phyloP scores from a whole-genome alignment of 2,329 filamentous ascomycete species.

The Trichocomaceae sp. region DNA sequence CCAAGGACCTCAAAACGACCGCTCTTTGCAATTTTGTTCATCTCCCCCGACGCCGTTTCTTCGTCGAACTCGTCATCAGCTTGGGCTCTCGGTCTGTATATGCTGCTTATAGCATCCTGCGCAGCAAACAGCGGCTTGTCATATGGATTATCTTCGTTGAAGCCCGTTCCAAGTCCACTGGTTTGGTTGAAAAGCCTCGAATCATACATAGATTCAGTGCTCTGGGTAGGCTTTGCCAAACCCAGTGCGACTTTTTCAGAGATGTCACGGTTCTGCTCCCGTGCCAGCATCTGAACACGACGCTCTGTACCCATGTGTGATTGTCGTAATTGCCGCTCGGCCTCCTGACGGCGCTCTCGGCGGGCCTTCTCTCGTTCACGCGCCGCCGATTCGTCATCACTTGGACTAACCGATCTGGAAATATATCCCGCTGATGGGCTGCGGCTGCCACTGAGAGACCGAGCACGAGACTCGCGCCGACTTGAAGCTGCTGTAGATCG shows the following conservation, averaged over 20 bases:
- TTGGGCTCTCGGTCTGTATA: slow-evolving; percentile 73
- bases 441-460: slow-evolving; percentile 41
- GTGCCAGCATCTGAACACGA: slow-evolving; percentile 82
- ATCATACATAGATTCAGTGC: slow-evolving; percentile 93
- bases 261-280: slow-evolving; percentile 94
- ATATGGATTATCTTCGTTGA: slow-evolving; percentile 97
- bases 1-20: slow-evolving; percentile 86
- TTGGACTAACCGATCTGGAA: slow-evolving; percentile 42
- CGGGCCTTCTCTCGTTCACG: slow-evolving; percentile 71
- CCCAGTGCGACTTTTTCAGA: slow-evolving; percentile 94
- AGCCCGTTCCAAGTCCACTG: slow-evolving; percentile 80
- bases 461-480: slow-evolving; percentile 40
- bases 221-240: slow-evolving; percentile 87
- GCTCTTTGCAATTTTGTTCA: slow-evolving; percentile 80
- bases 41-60: slow-evolving; percentile 70
- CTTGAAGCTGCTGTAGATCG: slow-evolving; percentile 50
- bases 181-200: slow-evolving; percentile 90
- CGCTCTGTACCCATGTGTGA: slow-evolving; percentile 93
- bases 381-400: slow-evolving; percentile 58
- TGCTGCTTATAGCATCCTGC: slow-evolving; percentile 88
- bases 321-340: slow-evolving; percentile 84
- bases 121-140: slow-evolving; percentile 96
- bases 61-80: slow-evolving; percentile 71
- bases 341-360: slow-evolving; percentile 69
- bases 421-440: slow-evolving; percentile 38